These are phyloP conservation scores for Suhomyces xylopsoci DNA, from an alignment of 805 yeast genomes.

Conservation along the genomic window DNA sequence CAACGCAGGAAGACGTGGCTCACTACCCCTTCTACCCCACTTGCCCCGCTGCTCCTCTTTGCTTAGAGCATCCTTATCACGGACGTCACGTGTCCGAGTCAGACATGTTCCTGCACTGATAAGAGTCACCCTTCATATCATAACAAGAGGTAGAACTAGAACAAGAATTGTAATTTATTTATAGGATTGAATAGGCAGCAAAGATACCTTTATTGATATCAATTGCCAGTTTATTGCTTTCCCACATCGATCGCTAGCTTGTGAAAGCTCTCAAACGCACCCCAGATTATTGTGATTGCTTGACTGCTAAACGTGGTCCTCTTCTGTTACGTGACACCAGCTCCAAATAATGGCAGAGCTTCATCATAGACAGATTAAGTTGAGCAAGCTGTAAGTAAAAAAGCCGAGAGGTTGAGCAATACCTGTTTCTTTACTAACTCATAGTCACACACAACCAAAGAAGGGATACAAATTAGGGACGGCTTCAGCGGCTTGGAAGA, in stretches of 20 bases:
- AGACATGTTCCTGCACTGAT: not conserved
- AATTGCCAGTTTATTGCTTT: not conserved
- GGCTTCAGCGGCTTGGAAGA: constrained; percentile 41
- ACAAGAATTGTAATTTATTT: not conserved
- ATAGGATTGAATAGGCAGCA: not conserved
- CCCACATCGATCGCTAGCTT: not conserved
- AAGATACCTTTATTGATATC: not conserved
- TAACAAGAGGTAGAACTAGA: not conserved
- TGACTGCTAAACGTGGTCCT: not conserved
- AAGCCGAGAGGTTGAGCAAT: not conserved
- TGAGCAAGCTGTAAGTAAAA: constrained; percentile 22
- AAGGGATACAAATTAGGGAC: constrained; percentile 39
- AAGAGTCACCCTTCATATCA: not conserved
- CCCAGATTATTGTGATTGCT: not conserved
- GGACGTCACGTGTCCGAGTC: not conserved
- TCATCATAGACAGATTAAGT: constrained; percentile 18
- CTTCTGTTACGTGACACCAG: not conserved
- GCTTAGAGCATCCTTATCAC: not conserved
- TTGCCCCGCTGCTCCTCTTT: not conserved
- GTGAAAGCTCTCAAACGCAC: not conserved
- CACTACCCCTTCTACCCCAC: not conserved
- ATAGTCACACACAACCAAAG: constrained; percentile 30
- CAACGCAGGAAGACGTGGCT: not conserved
- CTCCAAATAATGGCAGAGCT: constrained; percentile 9
- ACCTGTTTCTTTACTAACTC: constrained; percentile 9